A percentile compares a stretch with the other conserved stretches of the same genome.
These are phyloP conservation scores for Pseudozyma thailandica DNA, from an alignment of 1,284 basidiomycete species.

Conservation along the genomic window DNA sequence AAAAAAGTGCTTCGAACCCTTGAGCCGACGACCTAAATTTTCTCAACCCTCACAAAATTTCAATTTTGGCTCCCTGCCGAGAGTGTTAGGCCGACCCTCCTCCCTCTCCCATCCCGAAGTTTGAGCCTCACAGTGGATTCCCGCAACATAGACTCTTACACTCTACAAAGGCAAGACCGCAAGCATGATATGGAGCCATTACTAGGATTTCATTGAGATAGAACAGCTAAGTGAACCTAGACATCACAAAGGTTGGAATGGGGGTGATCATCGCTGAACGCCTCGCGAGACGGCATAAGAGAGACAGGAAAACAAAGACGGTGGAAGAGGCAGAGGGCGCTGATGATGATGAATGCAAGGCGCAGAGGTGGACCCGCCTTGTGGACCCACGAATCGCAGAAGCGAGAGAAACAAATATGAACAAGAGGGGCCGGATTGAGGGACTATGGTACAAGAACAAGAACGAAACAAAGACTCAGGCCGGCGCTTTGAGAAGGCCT, in stretches of 20 bases:
- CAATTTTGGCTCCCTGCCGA: no score
- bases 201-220: neutral
- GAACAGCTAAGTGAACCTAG: slow-evolving; percentile 2
- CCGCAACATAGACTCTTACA: no score
- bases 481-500: no score
- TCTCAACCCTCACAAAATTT: neutral
- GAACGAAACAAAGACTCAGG: slow-evolving; percentile 13
- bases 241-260: neutral
- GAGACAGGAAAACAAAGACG: neutral
- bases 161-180: no score
- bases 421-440: slow-evolving; percentile 11
- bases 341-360: neutral
- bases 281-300: neutral
- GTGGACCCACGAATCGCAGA: slow-evolving; percentile 6
- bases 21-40: no score
- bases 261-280: slow-evolving; percentile 9
- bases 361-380: slow-evolving; percentile 8
- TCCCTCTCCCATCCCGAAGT: no score
- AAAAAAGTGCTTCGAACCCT: no score
- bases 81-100: no score
- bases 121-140: no score
- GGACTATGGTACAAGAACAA: slow-evolving; percentile 35
- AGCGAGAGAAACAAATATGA: slow-evolving; percentile 8
- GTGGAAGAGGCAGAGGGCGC: slow-evolving; percentile 1
- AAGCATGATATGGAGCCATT: neutral